Base-by-base conservation (phyloP, 1,139 yeast genomes). In the Taiozyma onychis region DNA sequence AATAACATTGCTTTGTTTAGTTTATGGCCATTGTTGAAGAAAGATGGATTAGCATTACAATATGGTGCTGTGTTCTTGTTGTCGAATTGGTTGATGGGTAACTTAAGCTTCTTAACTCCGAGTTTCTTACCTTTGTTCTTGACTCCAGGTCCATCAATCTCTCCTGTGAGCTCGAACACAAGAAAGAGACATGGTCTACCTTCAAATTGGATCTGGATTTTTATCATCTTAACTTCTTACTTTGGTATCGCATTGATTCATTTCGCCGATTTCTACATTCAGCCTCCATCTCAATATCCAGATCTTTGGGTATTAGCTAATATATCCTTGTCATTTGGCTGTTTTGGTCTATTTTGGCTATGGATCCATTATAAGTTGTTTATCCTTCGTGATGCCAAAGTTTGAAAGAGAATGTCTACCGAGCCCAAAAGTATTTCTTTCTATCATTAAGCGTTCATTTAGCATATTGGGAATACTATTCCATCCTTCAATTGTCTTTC, bases 241-340 rank as follows among this genome's bases (percentile, higher is more conserved):
- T 50, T 76, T 2, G 78, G 75, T 2, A 78, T 85, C 63, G 62
- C 72, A 1, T 63, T 61, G 0, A 71, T 83, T 43, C 93, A 86
- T 59, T 51, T 75, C 0, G 63, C 80, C 11, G 97, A 90, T 55
- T 65, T 67, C 45, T 59, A 67, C 28, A 56, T 76, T 8, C 62
- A 56, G 3, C 83, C 95, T 3, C 93, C 95, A 1, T 52, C 60
- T 1, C 64, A 66, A 43, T 83, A 81, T 57, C 97, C 98, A 3
- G 98, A 95, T 66, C 61, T 93, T 18, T 89, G 95, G 91, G 88
- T 88, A 0, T 76, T 91, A 35, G 76, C 81, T 16, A 93, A 93
- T 62, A 82, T 87, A 41, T 63, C 83, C 0, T 65, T 90, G 9
- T 84, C 95, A 1, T 89, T 89, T 65, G 85, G 78, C 0, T 88